Base-by-base conservation (phyloP, 164 flowering plant genomes). In the Dillenia turbinata region DNA sequence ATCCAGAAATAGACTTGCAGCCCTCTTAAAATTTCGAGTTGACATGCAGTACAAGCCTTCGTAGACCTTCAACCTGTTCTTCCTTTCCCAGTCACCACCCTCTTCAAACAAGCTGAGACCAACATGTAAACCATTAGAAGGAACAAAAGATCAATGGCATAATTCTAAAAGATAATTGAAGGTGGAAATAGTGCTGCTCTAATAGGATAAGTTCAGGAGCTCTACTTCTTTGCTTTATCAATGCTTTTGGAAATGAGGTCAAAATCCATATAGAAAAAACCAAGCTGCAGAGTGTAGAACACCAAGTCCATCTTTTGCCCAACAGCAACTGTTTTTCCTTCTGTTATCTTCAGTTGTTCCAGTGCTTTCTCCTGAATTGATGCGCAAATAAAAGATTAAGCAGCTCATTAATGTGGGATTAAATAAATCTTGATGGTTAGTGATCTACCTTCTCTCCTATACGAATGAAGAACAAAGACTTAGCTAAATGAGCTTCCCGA, bases 1-100 rank as follows among this genome's bases (percentile, higher is more conserved):
- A 73, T 94, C 98, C 65, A 94, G 74, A 70, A 94, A 91, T 46
- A 94, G 78, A 66, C 67, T 57, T 0, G 96, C 88, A 10, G 98
- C 98, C 73, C 86, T 87, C 80, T 85, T 89, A 66, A 94, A 94
- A 65, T 89, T 84, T 59, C 99, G 81, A 22, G 96, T 82, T 60
- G 99, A 77, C 97, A 94, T 83, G 89, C 88, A 94, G 71, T 74
- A 91, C 66, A 91, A 75, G 62, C 99, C 97, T 69, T 94, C 99
- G 62, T 94, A 94, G 63, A 94, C 99, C 78, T 94, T 91, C 78
- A 94, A 72, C 0, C 97, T 83, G 69, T 94, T 94, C 79, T 94
- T 94, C 80, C 97, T 89, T 70, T 94, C 97, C 99, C 97, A 94
- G 69, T 94, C 99, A 77, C 99, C 99, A 49, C 97, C 99, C 76